phyloP scores from a whole-genome alignment of 805 yeast genomes.

The Lachancea thermotolerans region DNA sequence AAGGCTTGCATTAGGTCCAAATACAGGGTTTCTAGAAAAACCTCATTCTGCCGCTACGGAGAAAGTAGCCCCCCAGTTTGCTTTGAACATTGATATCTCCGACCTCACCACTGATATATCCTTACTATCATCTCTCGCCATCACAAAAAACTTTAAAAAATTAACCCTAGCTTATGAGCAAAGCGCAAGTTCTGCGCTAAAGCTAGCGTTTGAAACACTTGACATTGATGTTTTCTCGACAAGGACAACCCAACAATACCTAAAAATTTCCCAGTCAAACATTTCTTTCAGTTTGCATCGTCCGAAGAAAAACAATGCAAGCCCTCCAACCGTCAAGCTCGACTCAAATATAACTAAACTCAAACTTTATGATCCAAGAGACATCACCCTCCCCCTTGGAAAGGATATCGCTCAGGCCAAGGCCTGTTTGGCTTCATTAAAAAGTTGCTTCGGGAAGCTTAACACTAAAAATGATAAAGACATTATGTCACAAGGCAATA shows the following conservation, averaged over 20 bases:
- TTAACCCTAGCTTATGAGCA: neutral
- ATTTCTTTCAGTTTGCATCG: neutral
- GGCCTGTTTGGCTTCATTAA: conserved; percentile 16
- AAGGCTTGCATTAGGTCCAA: neutral
- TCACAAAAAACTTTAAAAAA: neutral
- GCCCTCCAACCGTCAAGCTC: neutral
- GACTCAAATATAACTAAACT: conserved; percentile 8
- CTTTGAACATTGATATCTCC: neutral
- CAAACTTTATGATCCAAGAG: conserved; percentile 26
- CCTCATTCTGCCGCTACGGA: neutral
- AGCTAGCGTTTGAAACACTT: neutral
- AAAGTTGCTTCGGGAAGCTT: neutral
- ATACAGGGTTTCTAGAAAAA: too few relatives aligned
- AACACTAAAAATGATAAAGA: neutral
- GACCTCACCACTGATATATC: conserved; percentile 3
- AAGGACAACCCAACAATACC: neutral
- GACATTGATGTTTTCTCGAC: neutral
- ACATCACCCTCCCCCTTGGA: conserved; percentile 18
- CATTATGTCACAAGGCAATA: too few relatives aligned
- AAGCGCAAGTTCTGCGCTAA: neutral
- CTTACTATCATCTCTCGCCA: conserved; percentile 1
- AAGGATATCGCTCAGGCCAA: conserved; percentile 24
- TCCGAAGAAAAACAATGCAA: neutral
- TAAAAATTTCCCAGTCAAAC: conserved; percentile 4
- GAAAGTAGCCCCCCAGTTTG: neutral